Conservation (phyloP, 129 eudicot genomes). For the Chrysanthemum makinoi region DNA sequence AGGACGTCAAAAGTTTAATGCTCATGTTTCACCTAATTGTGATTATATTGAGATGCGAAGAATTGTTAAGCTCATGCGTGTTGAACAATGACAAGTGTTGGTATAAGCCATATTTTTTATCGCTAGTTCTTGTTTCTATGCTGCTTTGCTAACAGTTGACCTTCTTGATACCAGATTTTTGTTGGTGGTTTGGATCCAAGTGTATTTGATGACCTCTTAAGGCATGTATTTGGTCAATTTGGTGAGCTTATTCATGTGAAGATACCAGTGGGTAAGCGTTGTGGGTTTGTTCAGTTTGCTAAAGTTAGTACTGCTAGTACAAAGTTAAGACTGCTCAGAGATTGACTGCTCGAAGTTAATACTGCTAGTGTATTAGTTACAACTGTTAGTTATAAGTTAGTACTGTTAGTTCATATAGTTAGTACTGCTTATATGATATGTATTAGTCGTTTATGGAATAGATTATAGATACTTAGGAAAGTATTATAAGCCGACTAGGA, state of each 20-base stretch:
- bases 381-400: no score
- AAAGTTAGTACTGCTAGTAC: neutral
- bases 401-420: no score
- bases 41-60: neutral
- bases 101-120: neutral
- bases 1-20: neutral
- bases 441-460: no score
- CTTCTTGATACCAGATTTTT: slow-evolving; percentile 59
- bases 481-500: no score
- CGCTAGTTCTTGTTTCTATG: no score
- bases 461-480: no score
- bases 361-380: no score
- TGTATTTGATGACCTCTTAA: slow-evolving; percentile 76
- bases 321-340: no score
- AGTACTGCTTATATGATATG: no score
- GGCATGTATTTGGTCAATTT: slow-evolving; percentile 72
- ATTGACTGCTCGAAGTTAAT: no score
- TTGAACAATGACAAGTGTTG: neutral
- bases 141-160: slow-evolving; percentile 10
- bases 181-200: slow-evolving; percentile 95
- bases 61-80: neutral
- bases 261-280: slow-evolving; percentile 89
- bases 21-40: neutral
- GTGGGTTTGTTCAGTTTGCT: slow-evolving; percentile 97
- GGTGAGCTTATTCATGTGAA: slow-evolving; percentile 94